Base-by-base conservation (phyloP, 371 early-diverging fungal species). In the Saksenaea vasiformis region DNA sequence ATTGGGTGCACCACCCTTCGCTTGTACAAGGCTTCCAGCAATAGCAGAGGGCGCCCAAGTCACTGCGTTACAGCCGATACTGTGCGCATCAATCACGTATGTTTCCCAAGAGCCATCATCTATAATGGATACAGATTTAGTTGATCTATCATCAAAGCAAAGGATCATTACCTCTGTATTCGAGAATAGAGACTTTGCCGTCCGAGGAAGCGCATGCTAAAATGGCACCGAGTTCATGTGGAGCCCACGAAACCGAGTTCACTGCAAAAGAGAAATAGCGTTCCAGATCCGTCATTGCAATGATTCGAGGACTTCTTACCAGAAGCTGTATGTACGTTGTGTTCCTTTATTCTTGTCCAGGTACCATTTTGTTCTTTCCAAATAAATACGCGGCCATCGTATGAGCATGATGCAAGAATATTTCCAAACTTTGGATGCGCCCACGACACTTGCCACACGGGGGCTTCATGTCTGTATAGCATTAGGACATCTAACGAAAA, bases 401-500 rank as follows among this genome's bases (percentile, higher is more conserved):
- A 97, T 24, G 96, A 94, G 78, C 97, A 96, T 14, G 97, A 96
- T 11, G 98, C 99, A 44, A 98, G 83, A 54, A 98, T 90, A 65
- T 85, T 91, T 55, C 98, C 98, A 74, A 93, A 98, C 77, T 96
- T 96, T 38, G 99, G 99, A 72, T 98, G 99, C 5, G 97, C 97
- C 99, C 99, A 98, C 13, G 95, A 83, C n/a, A 98, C 95, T 77
- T 96, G 96, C 99, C 99, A 98, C n/a, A 98, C 98, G 4, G 99
- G 99, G 13, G 98, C 98, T 58, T 93, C 91, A 72, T 98, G 98
- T 17, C 95, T 93, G 47, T 22, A 47, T 47, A 1, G 17, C 2
- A 10, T 47, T 47, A 47, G 17, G 38, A 17, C 41, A 15, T 24
- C 5, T 3, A 58, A 61, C 22, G 44, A 34, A 37, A 35, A 58